phyloP scores from a whole-genome alignment of 495 filamentous ascomycete species.

The Xylaria nigripes region DNA sequence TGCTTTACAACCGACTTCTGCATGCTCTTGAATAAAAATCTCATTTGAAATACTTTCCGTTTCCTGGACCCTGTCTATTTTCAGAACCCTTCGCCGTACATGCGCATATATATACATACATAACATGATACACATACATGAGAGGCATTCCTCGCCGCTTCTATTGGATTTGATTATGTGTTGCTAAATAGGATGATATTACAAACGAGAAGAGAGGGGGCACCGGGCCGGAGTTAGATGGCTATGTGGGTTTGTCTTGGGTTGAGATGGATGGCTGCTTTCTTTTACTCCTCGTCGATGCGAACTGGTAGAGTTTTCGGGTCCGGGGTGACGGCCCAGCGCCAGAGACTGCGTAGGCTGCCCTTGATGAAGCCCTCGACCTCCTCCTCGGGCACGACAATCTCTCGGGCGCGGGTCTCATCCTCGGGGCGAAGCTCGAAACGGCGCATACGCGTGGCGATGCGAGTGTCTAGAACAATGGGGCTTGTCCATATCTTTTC shows the following conservation, averaged over 20 bases:
- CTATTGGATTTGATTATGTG: neutral
- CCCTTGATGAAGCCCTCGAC: slow-evolving; percentile 56
- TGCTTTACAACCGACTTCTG: too few relatives aligned
- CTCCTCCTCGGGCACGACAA: slow-evolving; percentile 58
- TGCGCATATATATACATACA: neutral
- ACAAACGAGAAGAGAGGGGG: neutral
- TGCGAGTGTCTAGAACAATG: slow-evolving; percentile 68
- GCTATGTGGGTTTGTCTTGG: neutral
- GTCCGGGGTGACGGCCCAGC: slow-evolving; percentile 32
- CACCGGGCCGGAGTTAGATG: neutral
- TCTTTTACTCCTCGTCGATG: neutral
- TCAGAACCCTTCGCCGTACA: neutral
- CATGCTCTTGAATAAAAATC: neutral
- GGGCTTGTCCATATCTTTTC: slow-evolving; percentile 71
- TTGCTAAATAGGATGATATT: neutral
- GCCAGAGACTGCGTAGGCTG: slow-evolving; percentile 34
- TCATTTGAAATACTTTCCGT: neutral
- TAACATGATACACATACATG: neutral
- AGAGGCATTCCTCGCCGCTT: neutral
- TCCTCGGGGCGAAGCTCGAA: slow-evolving; percentile 60
- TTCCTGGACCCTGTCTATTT: neutral
- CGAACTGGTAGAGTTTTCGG: slow-evolving; percentile 19
- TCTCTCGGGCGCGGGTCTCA: slow-evolving; percentile 54
- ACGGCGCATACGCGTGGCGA: slow-evolving; percentile 71
- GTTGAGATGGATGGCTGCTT: neutral